phyloP scores from a whole-genome alignment of 306 rosid genomes.

The Medicago truncatula region DNA sequence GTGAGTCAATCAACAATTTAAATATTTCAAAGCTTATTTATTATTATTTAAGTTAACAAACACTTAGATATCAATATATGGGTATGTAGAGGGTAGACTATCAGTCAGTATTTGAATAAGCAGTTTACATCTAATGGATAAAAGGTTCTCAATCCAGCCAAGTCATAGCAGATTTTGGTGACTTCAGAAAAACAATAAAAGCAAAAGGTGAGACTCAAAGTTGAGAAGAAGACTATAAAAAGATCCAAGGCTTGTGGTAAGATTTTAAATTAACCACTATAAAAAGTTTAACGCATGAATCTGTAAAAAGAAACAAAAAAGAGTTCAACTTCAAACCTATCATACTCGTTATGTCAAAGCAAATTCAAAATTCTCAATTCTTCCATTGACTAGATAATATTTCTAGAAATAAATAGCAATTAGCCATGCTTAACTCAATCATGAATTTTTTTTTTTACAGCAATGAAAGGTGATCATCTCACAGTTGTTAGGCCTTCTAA shows the following conservation, averaged over 20 bases:
- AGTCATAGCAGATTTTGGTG: neutral
- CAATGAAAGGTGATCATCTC: neutral
- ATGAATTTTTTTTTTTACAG: neutral
- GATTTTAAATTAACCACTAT: neutral
- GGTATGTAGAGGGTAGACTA: too few species aligned
- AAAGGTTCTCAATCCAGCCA: neutral
- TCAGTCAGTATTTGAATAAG: neutral
- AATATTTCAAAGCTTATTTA: too few species aligned
- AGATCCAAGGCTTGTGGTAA: neutral
- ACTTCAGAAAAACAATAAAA: constrained; percentile 44
- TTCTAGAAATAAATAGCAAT: too few species aligned
- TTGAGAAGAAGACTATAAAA: constrained; percentile 29
- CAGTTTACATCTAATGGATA: constrained; percentile 2
- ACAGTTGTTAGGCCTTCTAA: neutral
- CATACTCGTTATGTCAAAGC: neutral
- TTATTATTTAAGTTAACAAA: too few species aligned
- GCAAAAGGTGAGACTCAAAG: constrained; percentile 47
- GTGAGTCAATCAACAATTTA: too few species aligned
- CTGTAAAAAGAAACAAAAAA: neutral
- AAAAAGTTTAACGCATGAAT: neutral
- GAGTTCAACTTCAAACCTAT: neutral
- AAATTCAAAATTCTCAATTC: neutral
- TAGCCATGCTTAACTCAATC: neutral
- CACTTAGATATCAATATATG: too few species aligned
- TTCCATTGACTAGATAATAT: neutral